These are phyloP conservation scores for Arthroderma sp. DNA, from an alignment of 2,329 filamentous ascomycete genomes.

Conservation along the genomic window DNA sequence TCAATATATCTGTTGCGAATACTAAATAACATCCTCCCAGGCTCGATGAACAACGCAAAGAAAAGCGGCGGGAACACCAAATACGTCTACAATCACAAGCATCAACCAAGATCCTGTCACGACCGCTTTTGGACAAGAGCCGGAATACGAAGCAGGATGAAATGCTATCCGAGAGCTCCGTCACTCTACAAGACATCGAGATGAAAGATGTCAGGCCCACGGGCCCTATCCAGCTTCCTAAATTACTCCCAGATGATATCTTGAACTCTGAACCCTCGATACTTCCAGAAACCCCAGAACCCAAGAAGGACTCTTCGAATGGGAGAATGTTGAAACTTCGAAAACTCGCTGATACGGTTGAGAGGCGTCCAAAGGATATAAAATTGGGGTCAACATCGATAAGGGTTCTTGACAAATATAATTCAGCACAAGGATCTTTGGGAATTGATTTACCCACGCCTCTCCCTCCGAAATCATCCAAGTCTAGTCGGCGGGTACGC, in stretches of 20 bases:
- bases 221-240: conserved; percentile 30
- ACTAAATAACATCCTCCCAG: conserved; percentile 11
- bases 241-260: conserved; percentile 39
- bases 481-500: conserved; percentile 23
- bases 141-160: conserved; percentile 18
- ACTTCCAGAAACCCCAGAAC: conserved; percentile 33
- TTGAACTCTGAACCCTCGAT: conserved; percentile 33
- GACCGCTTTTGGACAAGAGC: conserved; percentile 8
- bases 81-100: conserved; percentile 28
- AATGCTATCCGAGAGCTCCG: conserved; percentile 28
- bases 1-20: neutral
- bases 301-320: conserved; percentile 23
- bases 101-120: conserved; percentile 14
- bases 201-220: conserved; percentile 18
- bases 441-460: conserved; percentile 26
- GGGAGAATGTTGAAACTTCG: neutral
- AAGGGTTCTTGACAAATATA: conserved; percentile 31
- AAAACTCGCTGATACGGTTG: conserved; percentile 34
- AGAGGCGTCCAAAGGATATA: conserved; percentile 38
- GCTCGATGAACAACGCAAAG: conserved; percentile 25
- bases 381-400: conserved; percentile 37
- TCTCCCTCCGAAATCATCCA: conserved; percentile 34
- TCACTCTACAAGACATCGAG: conserved; percentile 26
- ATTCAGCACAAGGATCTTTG: conserved; percentile 9
- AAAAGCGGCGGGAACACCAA: conserved; percentile 29